Base-by-base conservation (phyloP, 371 early-diverging fungal species). In the Mortierella sp. region DNA sequence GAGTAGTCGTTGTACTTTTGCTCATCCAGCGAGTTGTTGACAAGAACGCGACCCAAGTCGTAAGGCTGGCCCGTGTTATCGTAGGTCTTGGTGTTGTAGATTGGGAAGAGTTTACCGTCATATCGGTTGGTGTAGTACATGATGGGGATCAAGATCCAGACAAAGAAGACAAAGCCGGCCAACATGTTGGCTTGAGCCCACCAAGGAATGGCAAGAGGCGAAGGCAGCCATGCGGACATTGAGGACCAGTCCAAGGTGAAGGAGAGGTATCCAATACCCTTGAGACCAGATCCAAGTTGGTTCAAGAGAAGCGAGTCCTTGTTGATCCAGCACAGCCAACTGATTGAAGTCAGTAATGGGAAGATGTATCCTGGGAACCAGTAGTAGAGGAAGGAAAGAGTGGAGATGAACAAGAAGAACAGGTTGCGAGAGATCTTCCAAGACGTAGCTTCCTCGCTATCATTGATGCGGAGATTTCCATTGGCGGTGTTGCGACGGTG, bases 301-400 rank as follows among this genome's bases (percentile, higher is more conserved):
- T 84, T 79, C 37, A 86, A 71, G n/a, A 84, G 47, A 12, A 79
- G 71, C 60, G 83, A 90, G 57, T 86, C 83, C 1, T 85, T 86
- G 19, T 83, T 83, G 71, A 92, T 80, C 78, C 90, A 87, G 77
- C 95, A 95, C 19, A 90, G 79, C 73, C 93, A 66, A 54, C 94
- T 89, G 57, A 96, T 82, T 25, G 87, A 83, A 5, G 90, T 83
- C 39, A 96, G 71, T 21, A 89, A 65, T 9, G 88, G 85, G 78
- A 92, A 86, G 56, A 94, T 81, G 63, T 88, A 91, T 7, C 89
- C 89, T 3, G 96, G 96, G 19, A 95, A 69, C 84, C 88, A 91
- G 54, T 91, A 89, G 80, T 90, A 94, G 6, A 86, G 72, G 59
- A 92, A 90, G 69, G 66, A 65, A 63, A 74, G 82, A 48, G 74